Base-by-base conservation (phyloP, 148 eudicot species). In the Diospyros lotus region DNA sequence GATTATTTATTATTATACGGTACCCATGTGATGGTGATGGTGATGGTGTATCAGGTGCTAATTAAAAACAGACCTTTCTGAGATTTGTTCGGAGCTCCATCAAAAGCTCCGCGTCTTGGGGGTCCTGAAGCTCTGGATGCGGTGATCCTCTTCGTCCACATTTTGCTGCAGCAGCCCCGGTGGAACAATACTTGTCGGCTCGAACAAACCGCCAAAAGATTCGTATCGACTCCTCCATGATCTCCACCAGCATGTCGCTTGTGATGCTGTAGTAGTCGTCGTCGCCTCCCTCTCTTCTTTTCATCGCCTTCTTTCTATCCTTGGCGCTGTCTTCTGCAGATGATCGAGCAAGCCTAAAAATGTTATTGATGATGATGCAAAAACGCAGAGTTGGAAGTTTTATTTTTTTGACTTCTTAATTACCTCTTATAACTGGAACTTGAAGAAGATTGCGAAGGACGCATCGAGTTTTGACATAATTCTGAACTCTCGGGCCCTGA, bases 341-440 rank as follows among this genome's bases (percentile, higher is more conserved):
- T 4, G 44, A 60, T n/a, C 12, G 44, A 60, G n/a, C 12, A 18
- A 71, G 17, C 43, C 9, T 44, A 28, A 28, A 28, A 28, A 28
- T 28, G 28, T 0, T 28, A 28, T 28, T 28, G 28, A 28, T 28
- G 28, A 28, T 28, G 28, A 28, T 28, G 28, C 28, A 28, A 28
- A 28, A 28, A 28, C 0, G 28, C 28, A 28, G 28, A 28, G 28
- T 28, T 28, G 28, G 28, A 28, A 28, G 28, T 28, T 28, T 28
- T 28, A 28, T 28, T 28, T 28, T 28, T 28, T 28, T 28, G 15
- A 73, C 14, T 50, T 41, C 76, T 73, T 69, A 28, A 28, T 28
- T 28, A 95, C 99, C 99, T 89, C 90, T 88, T 59, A 95, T 84
- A 44, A 89, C 79, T 64, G 99, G 99, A 84, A 93, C 89, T 81